Evolutionary conservation across 2,329 filamentous ascomycete species (phyloP).

Genomic region (Beauveria sp.): DNA sequence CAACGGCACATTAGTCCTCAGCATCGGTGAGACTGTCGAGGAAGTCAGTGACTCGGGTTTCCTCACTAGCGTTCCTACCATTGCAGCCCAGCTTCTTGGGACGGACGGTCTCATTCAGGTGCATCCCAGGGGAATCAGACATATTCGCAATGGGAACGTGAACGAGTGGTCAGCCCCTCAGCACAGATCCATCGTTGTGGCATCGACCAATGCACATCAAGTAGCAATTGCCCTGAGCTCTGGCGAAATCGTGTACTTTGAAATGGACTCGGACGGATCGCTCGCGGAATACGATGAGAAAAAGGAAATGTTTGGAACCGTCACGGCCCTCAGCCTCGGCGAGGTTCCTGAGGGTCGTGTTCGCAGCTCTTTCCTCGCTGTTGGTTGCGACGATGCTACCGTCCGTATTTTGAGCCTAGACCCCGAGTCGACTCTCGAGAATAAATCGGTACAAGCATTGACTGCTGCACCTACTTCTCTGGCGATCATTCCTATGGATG

Average conservation of each 20-base stretch:
- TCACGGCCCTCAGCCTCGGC: constrained; percentile 89
- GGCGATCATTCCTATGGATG: constrained; percentile 90
- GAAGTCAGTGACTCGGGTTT: constrained; percentile 94
- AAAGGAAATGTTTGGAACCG: constrained; percentile 89
- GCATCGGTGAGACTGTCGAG: constrained; percentile 94
- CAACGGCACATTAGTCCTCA: constrained; percentile 83
- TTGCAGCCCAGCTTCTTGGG: constrained; percentile 89
- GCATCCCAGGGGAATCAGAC: constrained; percentile 90
- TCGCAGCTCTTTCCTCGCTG: constrained; percentile 85
- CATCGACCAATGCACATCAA: constrained; percentile 86
- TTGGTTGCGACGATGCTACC: constrained; percentile 94
- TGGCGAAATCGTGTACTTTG: constrained; percentile 95
- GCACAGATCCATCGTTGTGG: constrained; percentile 90
- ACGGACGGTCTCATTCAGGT: constrained; percentile 91
- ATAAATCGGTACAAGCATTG: constrained; percentile 87
- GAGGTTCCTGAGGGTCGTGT: constrained; percentile 85
- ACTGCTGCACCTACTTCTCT: constrained; percentile 84
- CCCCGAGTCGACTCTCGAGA: constrained; percentile 83
- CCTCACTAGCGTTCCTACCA: constrained; percentile 75
- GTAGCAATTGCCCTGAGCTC: constrained; percentile 91
- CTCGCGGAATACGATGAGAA: constrained; percentile 92
- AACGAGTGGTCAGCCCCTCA: constrained; percentile 93
- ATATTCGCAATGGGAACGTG: constrained; percentile 70
- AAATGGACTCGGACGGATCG: constrained; percentile 87
- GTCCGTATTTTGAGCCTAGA: constrained; percentile 88